phyloP scores from a whole-genome alignment of 768 basidiomycete genomes.

The Leucogyrophana mollusca region DNA sequence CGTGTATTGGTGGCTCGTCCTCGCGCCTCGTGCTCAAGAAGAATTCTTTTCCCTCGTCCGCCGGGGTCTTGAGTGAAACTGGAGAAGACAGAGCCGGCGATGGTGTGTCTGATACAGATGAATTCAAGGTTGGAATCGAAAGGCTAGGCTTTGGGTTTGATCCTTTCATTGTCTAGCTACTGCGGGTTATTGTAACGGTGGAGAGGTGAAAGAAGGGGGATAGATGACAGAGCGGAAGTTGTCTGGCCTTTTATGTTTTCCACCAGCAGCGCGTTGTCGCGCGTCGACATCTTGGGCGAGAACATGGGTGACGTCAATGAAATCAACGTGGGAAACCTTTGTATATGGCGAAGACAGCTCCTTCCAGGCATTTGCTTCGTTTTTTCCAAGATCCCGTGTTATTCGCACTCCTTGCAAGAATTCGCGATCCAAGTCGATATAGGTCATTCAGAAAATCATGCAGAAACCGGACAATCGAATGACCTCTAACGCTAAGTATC shows the following conservation, averaged over 20 bases:
- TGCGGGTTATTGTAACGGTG: too few species aligned
- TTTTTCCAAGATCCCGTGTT: too few species aligned
- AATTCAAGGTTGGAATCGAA: not conserved
- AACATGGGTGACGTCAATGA: not conserved
- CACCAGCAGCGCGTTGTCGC: not conserved
- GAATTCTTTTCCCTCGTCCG: constrained; percentile 89
- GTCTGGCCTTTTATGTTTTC: not conserved
- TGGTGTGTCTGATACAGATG: not conserved
- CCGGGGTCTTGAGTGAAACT: constrained; percentile 81
- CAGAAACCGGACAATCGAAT: too few species aligned
- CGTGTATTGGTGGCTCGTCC: constrained; percentile 67
- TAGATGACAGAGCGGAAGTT: not conserved
- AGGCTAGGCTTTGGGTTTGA: not conserved
- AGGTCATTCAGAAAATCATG: too few species aligned
- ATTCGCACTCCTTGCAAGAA: too few species aligned
- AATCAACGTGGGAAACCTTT: not conserved
- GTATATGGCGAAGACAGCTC: too few species aligned
- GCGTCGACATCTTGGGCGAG: not conserved
- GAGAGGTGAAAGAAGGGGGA: not conserved
- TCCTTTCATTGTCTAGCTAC: not conserved
- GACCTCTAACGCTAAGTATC: too few species aligned
- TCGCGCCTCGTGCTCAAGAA: constrained; percentile 57
- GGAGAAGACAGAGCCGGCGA: constrained; percentile 16
- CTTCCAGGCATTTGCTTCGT: too few species aligned
- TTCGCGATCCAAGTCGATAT: too few species aligned